These are phyloP conservation scores for Atalantia buxifolia DNA, from an alignment of 345 rosid species.

Conservation along the genomic window DNA sequence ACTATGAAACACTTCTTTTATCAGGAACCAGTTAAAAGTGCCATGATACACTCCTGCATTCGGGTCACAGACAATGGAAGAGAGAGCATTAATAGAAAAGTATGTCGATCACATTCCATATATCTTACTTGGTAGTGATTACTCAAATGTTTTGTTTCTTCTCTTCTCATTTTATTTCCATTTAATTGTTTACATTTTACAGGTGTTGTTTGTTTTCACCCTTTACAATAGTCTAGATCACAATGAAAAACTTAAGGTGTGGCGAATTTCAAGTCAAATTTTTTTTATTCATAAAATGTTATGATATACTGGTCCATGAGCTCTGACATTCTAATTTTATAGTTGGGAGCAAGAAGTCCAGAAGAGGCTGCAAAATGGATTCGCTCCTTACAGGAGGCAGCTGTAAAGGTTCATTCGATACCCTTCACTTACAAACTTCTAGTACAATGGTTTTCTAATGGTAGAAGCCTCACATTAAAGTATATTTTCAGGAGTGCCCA, in stretches of 20 bases:
- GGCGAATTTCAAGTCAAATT: neutral
- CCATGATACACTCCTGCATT: constrained; percentile 63
- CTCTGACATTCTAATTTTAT: constrained; percentile 7
- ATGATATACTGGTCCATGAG: neutral
- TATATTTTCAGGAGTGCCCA: constrained; percentile 46
- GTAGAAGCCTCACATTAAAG: constrained; percentile 14
- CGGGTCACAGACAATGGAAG: constrained; percentile 93
- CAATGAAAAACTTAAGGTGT: constrained; percentile 79
- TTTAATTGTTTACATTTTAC: constrained; percentile 27
- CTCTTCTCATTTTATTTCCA: constrained; percentile 4
- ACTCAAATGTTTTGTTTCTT: neutral
- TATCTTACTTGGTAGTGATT: neutral
- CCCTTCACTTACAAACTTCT: neutral
- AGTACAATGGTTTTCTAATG: neutral
- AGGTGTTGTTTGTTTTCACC: constrained; percentile 86
- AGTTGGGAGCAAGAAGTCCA: constrained; percentile 94
- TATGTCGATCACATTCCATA: constrained; percentile 13
- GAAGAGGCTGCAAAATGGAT: constrained; percentile 97
- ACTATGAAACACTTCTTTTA: constrained; percentile 7
- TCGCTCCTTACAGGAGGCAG: constrained; percentile 57
- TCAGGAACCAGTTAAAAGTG: constrained; percentile 78
- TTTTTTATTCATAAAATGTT: neutral
- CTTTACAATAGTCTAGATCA: constrained; percentile 67
- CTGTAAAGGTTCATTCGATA: constrained; percentile 69
- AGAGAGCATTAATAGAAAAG: constrained; percentile 82